Conservation (phyloP, 768 basidiomycete genomes). For the Lactarius deliciosus region DNA sequence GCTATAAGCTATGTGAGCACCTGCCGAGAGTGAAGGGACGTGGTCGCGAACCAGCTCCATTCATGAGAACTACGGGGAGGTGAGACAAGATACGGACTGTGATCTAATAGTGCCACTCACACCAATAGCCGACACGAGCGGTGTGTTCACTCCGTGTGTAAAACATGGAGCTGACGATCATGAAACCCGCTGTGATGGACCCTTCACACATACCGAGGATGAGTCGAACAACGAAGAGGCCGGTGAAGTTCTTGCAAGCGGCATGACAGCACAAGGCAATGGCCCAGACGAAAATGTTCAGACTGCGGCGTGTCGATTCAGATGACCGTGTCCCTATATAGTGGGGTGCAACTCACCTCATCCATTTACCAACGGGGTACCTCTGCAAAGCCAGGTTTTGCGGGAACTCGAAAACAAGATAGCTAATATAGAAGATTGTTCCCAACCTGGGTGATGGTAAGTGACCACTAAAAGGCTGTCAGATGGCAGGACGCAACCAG, state of each 20-base stretch:
- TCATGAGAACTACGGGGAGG: slow-evolving; percentile 61
- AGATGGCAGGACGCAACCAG: slow-evolving; percentile 44
- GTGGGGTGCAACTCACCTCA: slow-evolving; percentile 49
- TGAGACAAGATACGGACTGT: slow-evolving; percentile 1
- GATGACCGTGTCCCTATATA: not conserved
- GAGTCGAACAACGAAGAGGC: slow-evolving; percentile 60
- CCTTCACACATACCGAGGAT: slow-evolving; percentile 75
- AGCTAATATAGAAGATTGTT: slow-evolving; percentile 71
- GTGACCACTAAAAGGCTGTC: no score
- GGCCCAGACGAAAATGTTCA: slow-evolving; percentile 69
- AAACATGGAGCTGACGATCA: slow-evolving; percentile 78
- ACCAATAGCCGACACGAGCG: slow-evolving; percentile 71
- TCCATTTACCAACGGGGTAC: slow-evolving; percentile 79
- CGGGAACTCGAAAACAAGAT: slow-evolving; percentile 70
- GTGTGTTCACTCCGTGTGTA: slow-evolving; percentile 74
- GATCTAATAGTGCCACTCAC: slow-evolving; percentile 43
- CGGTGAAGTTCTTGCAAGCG: slow-evolving; percentile 68
- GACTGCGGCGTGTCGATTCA: slow-evolving; percentile 37
- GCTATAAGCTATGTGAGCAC: slow-evolving; percentile 40
- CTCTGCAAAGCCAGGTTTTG: slow-evolving; percentile 70
- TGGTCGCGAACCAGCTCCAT: slow-evolving; percentile 54
- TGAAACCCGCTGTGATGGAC: slow-evolving; percentile 68
- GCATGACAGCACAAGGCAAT: slow-evolving; percentile 60
- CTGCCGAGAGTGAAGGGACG: not conserved
- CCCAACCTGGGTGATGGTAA: slow-evolving; percentile 52